These are phyloP conservation scores for Stagonosporopsis vannaccii DNA, from an alignment of 2,329 filamentous ascomycete species.

Conservation along the genomic window DNA sequence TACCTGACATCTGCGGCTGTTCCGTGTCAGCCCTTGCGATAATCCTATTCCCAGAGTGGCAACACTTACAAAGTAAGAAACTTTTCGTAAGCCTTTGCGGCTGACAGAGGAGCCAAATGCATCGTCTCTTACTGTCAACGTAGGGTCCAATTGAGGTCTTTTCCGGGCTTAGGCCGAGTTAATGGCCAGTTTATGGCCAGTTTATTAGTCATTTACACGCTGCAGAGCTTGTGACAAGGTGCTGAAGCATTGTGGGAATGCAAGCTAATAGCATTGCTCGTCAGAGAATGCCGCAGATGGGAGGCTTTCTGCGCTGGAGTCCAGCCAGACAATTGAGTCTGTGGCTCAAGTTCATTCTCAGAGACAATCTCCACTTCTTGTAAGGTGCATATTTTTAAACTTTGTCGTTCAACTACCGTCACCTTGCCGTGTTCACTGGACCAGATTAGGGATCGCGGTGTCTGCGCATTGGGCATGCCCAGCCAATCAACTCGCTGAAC, in stretches of 20 bases:
- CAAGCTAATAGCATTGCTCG: neutral
- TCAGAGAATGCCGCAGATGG: neutral
- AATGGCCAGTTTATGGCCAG: no score
- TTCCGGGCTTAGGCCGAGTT: no score
- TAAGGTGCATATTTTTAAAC: constrained; percentile 11
- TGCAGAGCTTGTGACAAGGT: neutral
- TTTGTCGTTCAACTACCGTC: constrained; percentile 10
- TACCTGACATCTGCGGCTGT: neutral
- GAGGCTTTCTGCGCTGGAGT: neutral
- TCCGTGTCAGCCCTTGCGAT: neutral
- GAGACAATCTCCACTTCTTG: constrained; percentile 8
- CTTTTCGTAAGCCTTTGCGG: neutral
- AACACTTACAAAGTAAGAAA: neutral
- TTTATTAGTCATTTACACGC: neutral
- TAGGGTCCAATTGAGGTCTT: neutral
- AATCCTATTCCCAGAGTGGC: neutral
- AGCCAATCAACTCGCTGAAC: constrained; percentile 26
- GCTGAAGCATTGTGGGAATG: neutral
- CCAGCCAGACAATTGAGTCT: neutral
- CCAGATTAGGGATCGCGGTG: neutral
- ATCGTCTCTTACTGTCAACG: neutral
- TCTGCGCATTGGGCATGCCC: neutral
- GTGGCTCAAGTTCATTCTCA: neutral
- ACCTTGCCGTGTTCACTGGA: constrained; percentile 7
- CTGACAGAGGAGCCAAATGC: neutral